These are phyloP conservation scores for Sarocladium oryzae DNA, from an alignment of 2,329 filamentous ascomycete species.

Conservation along the genomic window DNA sequence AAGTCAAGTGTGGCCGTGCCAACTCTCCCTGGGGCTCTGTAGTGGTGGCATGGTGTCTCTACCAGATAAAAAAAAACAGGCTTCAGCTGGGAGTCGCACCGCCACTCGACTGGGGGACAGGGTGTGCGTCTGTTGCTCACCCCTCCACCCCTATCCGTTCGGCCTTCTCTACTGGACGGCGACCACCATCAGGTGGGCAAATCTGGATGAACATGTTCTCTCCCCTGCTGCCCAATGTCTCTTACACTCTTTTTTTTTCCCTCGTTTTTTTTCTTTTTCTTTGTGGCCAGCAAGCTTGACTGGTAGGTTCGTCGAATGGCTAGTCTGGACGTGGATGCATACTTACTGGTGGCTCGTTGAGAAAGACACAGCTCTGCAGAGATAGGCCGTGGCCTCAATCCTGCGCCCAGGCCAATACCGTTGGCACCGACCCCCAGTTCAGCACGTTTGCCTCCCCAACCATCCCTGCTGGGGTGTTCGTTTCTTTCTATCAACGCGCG, in stretches of 20 bases:
- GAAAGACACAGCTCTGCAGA: not conserved
- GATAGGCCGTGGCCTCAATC: slow-evolving; percentile 7
- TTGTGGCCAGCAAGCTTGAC: too few relatives aligned
- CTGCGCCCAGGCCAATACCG: slow-evolving; percentile 5
- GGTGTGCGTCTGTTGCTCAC: not conserved
- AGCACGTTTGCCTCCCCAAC: not conserved
- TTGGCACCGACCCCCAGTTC: not conserved
- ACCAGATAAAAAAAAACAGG: slow-evolving; percentile 4
- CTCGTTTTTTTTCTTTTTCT: too few relatives aligned
- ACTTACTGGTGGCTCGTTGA: too few relatives aligned
- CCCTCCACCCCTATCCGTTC: not conserved
- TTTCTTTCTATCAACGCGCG: not conserved
- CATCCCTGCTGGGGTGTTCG: not conserved
- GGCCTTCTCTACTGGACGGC: not conserved
- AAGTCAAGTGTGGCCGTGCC: slow-evolving; percentile 7
- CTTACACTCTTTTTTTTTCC: not conserved
- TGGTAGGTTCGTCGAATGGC: not conserved
- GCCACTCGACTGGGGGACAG: not conserved
- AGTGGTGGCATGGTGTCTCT: not conserved
- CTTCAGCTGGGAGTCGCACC: slow-evolving; percentile 8
- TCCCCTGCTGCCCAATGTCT: not conserved
- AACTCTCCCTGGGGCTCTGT: not conserved
- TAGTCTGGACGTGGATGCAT: not conserved
- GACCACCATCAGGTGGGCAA: not conserved
- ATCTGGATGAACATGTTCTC: slow-evolving; percentile 1